phyloP scores from a whole-genome alignment of 768 basidiomycete species.

The Inosperma sp. region DNA sequence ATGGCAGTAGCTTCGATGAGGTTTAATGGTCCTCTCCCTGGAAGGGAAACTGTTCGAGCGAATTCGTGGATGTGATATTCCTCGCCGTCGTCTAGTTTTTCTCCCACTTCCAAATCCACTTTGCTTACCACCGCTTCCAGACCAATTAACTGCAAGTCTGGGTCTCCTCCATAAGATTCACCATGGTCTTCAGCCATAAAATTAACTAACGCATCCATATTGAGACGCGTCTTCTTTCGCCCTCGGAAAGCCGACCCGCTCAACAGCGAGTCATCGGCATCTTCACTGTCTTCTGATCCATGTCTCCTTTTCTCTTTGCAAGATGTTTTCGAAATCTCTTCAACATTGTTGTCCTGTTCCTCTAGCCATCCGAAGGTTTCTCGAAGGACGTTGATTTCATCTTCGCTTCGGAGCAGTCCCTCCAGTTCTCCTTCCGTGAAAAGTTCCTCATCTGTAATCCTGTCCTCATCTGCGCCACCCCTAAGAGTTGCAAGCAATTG shows the following conservation, averaged over 20 bases:
- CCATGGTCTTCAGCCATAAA: constrained; percentile 40
- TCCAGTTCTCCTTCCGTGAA: constrained; percentile 69
- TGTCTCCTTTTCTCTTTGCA: constrained; percentile 3
- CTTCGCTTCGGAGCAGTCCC: constrained; percentile 47
- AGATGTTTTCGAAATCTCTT: constrained; percentile 6
- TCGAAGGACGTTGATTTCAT: constrained; percentile 45
- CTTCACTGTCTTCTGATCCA: constrained; percentile 8
- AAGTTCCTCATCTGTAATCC: constrained; percentile 66
- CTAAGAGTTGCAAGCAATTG: constrained; percentile 56
- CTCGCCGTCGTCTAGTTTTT: constrained; percentile 7
- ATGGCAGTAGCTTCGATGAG: neutral
- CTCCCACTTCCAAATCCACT: constrained; percentile 8
- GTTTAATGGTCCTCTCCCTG: too few relatives aligned
- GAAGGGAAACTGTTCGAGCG: neutral
- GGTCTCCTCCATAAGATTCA: constrained; percentile 22
- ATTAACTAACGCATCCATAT: constrained; percentile 53
- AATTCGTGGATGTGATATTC: constrained; percentile 4
- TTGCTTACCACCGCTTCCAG: constrained; percentile 13
- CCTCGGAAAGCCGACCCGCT: constrained; percentile 4
- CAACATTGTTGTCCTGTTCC: constrained; percentile 19
- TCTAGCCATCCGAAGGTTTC: constrained; percentile 31
- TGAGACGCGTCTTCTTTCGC: constrained; percentile 37
- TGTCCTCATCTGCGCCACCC: constrained; percentile 47
- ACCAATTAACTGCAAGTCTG: constrained; percentile 15
- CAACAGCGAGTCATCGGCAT: constrained; percentile 4